These are phyloP conservation scores for Auriculariales sp. DNA, from an alignment of 768 basidiomycete species.

Conservation along the genomic window DNA sequence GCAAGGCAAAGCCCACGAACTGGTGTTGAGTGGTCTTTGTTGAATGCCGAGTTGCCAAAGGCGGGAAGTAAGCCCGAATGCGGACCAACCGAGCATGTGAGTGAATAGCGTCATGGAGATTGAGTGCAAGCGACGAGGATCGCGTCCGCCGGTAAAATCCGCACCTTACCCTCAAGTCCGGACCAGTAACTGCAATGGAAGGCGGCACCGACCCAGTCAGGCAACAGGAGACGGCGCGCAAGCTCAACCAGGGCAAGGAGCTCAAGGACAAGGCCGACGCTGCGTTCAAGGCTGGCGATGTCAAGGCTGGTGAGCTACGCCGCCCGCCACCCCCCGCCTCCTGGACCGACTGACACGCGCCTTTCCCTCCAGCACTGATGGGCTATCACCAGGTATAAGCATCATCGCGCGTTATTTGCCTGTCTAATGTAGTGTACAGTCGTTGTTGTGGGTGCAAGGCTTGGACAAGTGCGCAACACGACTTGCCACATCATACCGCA, in stretches of 20 bases:
- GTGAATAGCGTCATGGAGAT: slow-evolving; percentile 45
- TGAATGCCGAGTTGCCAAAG: slow-evolving; percentile 82
- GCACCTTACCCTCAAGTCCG: no score
- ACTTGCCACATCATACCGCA: background rate
- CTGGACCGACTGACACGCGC: background rate
- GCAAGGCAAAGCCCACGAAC: slow-evolving; percentile 34
- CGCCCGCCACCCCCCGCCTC: background rate
- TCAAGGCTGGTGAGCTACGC: slow-evolving; percentile 36
- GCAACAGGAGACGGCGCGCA: slow-evolving; percentile 19
- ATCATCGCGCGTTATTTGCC: background rate
- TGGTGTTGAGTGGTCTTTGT: slow-evolving; percentile 60
- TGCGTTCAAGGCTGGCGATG: slow-evolving; percentile 52
- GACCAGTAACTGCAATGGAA: no score
- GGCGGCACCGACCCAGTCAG: background rate
- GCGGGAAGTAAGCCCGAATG: slow-evolving; percentile 70
- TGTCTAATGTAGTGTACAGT: slow-evolving; percentile 21
- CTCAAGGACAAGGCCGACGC: slow-evolving; percentile 55
- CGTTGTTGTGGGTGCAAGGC: slow-evolving; percentile 59
- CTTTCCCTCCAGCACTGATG: slow-evolving; percentile 35
- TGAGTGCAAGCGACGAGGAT: no score
- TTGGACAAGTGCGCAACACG: slow-evolving; percentile 52
- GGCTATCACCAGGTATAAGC: slow-evolving; percentile 52
- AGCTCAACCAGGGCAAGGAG: slow-evolving; percentile 45
- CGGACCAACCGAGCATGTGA: slow-evolving; percentile 63
- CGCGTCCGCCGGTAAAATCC: no score